Percentiles rank a stretch among this genome's conserved stretches.
These are phyloP conservation scores for Lagerstroemia speciosa DNA, from an alignment of 345 rosid species.

Conservation along the genomic window DNA sequence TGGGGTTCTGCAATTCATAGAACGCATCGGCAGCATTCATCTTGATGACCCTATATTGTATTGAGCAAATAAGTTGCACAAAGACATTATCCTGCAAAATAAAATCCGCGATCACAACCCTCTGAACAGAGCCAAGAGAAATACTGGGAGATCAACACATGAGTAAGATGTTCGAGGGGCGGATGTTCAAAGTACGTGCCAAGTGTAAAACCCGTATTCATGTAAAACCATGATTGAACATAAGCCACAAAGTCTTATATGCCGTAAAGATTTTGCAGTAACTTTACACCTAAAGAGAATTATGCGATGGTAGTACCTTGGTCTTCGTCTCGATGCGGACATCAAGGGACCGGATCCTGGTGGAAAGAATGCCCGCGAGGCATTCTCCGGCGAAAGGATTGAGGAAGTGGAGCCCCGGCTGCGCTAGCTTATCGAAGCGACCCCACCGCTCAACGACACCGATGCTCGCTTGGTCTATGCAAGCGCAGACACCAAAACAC, in stretches of 20 bases:
- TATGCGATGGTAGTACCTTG: slow-evolving; percentile 35
- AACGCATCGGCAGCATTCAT: slow-evolving; percentile 91
- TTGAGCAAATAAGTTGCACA: slow-evolving; percentile 88
- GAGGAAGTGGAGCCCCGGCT: slow-evolving; percentile 68
- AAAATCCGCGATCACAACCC: background rate
- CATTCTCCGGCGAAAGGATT: slow-evolving; percentile 69
- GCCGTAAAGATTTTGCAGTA: no score
- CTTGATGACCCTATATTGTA: slow-evolving; percentile 73
- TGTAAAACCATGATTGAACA: no score
- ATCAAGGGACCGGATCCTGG: slow-evolving; percentile 78
- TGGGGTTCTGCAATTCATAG: slow-evolving; percentile 86
- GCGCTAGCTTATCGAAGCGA: slow-evolving; percentile 74
- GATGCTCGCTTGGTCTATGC: slow-evolving; percentile 79
- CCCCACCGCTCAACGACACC: slow-evolving; percentile 90
- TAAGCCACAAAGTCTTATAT: no score
- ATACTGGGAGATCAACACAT: background rate
- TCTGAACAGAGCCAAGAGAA: background rate
- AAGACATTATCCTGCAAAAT: slow-evolving; percentile 53
- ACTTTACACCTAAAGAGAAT: no score
- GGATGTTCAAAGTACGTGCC: no score
- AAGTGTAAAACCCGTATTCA: no score
- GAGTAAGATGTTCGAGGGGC: no score
- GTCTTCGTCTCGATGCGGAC: slow-evolving; percentile 91
- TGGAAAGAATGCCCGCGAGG: slow-evolving; percentile 83
- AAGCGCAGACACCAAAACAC: slow-evolving; percentile 36